Percentiles rank a stretch among this genome's conserved stretches.
phyloP scores from a whole-genome alignment of 2,329 filamentous ascomycete genomes.

The Aureobasidium lini region DNA sequence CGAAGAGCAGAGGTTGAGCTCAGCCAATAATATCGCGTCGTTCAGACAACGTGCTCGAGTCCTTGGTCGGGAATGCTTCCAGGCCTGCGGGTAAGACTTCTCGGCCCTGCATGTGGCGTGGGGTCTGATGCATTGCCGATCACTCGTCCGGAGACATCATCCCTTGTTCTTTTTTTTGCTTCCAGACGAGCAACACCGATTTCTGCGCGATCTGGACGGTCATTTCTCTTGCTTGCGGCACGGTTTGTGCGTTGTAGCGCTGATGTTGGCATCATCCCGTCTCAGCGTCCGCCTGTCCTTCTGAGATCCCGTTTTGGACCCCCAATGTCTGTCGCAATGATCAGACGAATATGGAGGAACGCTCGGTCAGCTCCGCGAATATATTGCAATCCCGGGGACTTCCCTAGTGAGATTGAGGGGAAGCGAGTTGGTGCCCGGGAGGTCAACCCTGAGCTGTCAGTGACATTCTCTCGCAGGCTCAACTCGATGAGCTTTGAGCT shows the following conservation, averaged over 20 bases:
- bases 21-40: not conserved
- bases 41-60: conserved; percentile 9
- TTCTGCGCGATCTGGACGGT: not conserved
- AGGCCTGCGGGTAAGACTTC: conserved; percentile 7
- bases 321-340: not conserved
- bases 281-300: not conserved
- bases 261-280: not conserved
- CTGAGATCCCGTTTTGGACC: not conserved
- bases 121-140: not conserved
- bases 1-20: not conserved
- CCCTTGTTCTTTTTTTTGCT: conserved; percentile 7
- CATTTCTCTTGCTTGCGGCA: not conserved
- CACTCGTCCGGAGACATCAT: conserved; percentile 8
- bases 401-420: conserved; percentile 10
- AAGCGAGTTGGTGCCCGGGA: not conserved
- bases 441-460: not conserved
- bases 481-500: not conserved
- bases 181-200: not conserved
- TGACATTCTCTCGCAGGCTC: not conserved
- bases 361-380: conserved; percentile 7
- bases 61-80: conserved; percentile 4
- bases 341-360: conserved; percentile 2
- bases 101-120: conserved; percentile 13
- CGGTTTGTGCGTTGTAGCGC: not conserved
- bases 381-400: not conserved